Percentiles rank a stretch among this genome's conserved stretches.
These are phyloP conservation scores for Platanthera zijinensis DNA, from an alignment of 106 monocot species.

Conservation along the genomic window DNA sequence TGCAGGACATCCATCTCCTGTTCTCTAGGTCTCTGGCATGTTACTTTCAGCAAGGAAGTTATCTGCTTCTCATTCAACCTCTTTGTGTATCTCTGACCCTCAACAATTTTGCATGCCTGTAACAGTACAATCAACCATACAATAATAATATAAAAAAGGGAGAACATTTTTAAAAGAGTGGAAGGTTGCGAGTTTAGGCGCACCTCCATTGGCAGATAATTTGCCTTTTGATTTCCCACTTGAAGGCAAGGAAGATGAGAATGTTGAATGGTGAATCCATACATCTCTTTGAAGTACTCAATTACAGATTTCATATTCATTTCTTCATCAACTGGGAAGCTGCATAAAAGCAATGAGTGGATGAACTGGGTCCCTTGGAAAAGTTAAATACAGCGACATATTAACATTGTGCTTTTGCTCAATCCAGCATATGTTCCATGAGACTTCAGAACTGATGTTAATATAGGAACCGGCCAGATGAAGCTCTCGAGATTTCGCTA, in stretches of 20 bases:
- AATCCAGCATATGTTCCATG: no score
- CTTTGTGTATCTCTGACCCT: conserved; percentile 85
- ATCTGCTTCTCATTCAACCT: conserved; percentile 86
- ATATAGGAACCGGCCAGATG: no score
- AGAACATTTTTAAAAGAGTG: neutral
- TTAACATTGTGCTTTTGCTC: neutral
- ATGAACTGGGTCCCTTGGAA: neutral
- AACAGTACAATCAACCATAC: neutral
- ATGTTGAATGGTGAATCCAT: conserved; percentile 75
- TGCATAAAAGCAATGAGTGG: conserved; percentile 13
- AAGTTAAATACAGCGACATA: neutral
- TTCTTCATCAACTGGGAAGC: conserved; percentile 89
- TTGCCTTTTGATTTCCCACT: conserved; percentile 86
- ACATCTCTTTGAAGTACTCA: conserved; percentile 93
- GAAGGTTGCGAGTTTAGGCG: neutral
- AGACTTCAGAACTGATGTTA: no score
- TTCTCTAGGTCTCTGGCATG: conserved; percentile 86
- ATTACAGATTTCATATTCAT: conserved; percentile 98
- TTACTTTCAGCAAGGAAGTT: conserved; percentile 82
- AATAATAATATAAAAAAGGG: neutral
- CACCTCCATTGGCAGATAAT: conserved; percentile 93
- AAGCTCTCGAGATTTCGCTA: no score
- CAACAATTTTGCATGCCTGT: conserved; percentile 89
- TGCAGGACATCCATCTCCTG: conserved; percentile 76
- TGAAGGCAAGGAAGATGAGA: conserved; percentile 84